Conservation (phyloP, 345 rosid species). For the Salix brachista region DNA sequence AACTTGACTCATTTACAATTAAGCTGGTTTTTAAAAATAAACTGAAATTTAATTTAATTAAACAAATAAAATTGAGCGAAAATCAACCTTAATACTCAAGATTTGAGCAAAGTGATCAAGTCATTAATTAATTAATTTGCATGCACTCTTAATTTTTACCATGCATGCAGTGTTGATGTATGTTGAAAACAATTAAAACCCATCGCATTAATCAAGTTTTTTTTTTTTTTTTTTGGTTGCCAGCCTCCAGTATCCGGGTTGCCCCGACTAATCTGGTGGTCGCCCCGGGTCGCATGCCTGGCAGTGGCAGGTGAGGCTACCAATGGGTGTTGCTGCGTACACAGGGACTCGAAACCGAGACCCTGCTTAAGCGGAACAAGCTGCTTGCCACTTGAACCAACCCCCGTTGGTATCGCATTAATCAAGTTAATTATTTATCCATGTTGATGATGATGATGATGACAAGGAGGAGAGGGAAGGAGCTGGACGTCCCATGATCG, state of each 20-base stretch:
- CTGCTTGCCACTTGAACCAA: too few relatives aligned
- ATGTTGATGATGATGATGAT: not conserved
- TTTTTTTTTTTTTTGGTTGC: too few relatives aligned
- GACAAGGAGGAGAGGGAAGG: not conserved
- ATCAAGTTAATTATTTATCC: not conserved
- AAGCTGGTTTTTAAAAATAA: not conserved
- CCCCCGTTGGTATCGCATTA: too few relatives aligned
- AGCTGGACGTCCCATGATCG: constrained; percentile 1
- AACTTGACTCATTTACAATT: not conserved
- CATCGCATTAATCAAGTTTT: too few relatives aligned
- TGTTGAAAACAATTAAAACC: not conserved
- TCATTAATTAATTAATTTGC: not conserved
- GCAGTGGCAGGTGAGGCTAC: too few relatives aligned
- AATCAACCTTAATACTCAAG: not conserved
- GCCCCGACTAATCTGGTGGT: too few relatives aligned
- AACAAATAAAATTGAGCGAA: not conserved
- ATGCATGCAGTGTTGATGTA: not conserved
- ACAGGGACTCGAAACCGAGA: too few relatives aligned
- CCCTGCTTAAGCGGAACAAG: too few relatives aligned
- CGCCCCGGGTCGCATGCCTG: too few relatives aligned
- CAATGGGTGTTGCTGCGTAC: too few relatives aligned
- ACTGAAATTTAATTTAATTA: not conserved
- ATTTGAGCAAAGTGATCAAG: not conserved
- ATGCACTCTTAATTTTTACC: not conserved
- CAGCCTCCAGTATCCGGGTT: too few relatives aligned